phyloP scores from a whole-genome alignment of 225 moss, liverwort and hornwort genomes.

The Rhytidiadelphus loreus region DNA sequence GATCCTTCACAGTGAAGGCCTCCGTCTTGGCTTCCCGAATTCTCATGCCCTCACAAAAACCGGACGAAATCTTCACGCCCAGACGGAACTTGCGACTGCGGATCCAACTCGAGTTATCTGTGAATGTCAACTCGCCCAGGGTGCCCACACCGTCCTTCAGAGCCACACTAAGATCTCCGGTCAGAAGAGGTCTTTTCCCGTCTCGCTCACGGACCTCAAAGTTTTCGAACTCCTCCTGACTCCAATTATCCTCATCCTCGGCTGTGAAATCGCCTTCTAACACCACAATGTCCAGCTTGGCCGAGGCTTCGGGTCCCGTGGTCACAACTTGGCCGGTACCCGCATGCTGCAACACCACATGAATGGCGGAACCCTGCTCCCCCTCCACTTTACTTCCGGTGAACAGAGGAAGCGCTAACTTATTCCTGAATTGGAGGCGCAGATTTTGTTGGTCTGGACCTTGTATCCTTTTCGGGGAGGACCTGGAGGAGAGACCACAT shows the following conservation, averaged over 20 bases:
- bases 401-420: conserved; percentile 35
- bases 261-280: conserved; percentile 41
- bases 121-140: conserved; percentile 33
- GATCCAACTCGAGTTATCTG: conserved; percentile 46
- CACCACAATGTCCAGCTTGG: conserved; percentile 41
- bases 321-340: conserved; percentile 22
- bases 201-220: conserved; percentile 31
- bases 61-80: conserved; percentile 25
- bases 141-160: conserved; percentile 38
- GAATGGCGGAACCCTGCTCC: conserved; percentile 27
- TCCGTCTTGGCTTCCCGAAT: conserved; percentile 44
- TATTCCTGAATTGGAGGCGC: conserved; percentile 37
- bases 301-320: conserved; percentile 20
- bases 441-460: conserved; percentile 25
- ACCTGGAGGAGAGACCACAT: neutral
- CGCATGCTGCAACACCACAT: conserved; percentile 30
- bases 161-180: conserved; percentile 22
- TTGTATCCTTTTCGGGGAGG: conserved; percentile 33
- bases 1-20: conserved; percentile 45
- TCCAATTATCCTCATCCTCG: conserved; percentile 40
- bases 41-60: conserved; percentile 24
- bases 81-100: conserved; percentile 41
- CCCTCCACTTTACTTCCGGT: conserved; percentile 45
- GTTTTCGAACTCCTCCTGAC: conserved; percentile 31
- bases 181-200: conserved; percentile 31